Evolutionary conservation across 1,139 yeast genomes (phyloP), one percentile per base, ranked within the genome.

Genomic region (Zygotorulaspora mrakii): DNA sequence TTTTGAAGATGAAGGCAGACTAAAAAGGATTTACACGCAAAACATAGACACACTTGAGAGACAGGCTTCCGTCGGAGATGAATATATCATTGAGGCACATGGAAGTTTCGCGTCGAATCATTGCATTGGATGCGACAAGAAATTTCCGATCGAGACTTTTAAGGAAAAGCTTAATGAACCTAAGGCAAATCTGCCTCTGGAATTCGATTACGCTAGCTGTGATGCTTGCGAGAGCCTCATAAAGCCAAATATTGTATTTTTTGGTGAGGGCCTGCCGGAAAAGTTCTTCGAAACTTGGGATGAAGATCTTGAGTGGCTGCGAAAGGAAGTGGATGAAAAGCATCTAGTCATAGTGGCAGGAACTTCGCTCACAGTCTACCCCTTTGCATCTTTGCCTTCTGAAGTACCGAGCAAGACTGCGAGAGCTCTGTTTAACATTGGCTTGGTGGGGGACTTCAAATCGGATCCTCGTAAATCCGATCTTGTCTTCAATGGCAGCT

Each of bases 21-120:
- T 89, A 46, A 69, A 74, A 31, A 68, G 96, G 42, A 78, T 89
- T 3, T 89, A 85, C 61, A 87, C 96, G 0, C 97, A 89, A 59
- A 89, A 89, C 57, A 89, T 89, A 36, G 97, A 89, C 55, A 88
- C 96, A 0, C 68, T 89, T 48, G 98, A 89, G 57, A 70, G 95
- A 48, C 68, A 83, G 10, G 94, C 96, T 0, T 96, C 96, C 0
- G 75, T 89, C 0, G 57, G 68, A 1, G 78, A 69, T 23, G 77
- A 79, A 8, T 70, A 66, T 45, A 69, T 91, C 2, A 79, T 91
- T 1, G 96, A 88, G 57, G 97, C 97, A 0, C 97, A 89, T 64
- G 98, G 97, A 0, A 86, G 95, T 1, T 91, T 89, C 71, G 94
- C 94, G 1, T 63, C 61, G 1, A 84, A 82, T 53, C 94, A 82